Evolutionary conservation across 179 eudicot genomes (phyloP), one percentile per base, ranked within the genome.

Genomic region (Spergularia azorica): DNA sequence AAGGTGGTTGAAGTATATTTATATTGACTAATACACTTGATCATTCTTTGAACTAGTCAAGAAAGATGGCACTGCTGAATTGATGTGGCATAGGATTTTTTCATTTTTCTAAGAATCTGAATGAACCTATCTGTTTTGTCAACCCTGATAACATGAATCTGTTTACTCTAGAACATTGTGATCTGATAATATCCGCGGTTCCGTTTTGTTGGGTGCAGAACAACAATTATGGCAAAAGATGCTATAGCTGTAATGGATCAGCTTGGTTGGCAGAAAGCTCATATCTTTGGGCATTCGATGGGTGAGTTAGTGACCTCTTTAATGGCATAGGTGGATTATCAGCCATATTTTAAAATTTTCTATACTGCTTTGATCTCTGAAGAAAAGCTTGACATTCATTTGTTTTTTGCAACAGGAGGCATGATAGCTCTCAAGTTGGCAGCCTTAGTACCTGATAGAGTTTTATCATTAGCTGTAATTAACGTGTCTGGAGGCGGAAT

Each of bases 401-500:
- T 83, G 71, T 58, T 70, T 56, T 70, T 56, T 75, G 3, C 60
- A 76, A 78, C 90, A 96, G 99, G 99, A 73, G 99, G 91, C 77
- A 96, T 96, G 99, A 96, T 96, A 86, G 84, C 98, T 77, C 89
- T 95, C 79, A 96, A 96, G 73, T 81, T 96, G 77, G 96, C 97
- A 71, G 90, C 97, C 13, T 76, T 92, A 78, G 96, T 89, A 68
- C 99, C 99, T 14, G 83, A 89, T 41, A 85, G 99, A 84, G 77
- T 96, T 84, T 80, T 71, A 76, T 96, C 99, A 67, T 85, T 94
- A 82, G 99, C 99, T 63, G 84, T 96, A 55, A 87, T 94, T 65
- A 96, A 94, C 79, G 99, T 92, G 39, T 90, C 98, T 26, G 99
- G 99, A 81, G 99, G 99, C 82, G 99, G 99, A 63, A 94, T 86